phyloP scores from a whole-genome alignment of 2,329 filamentous ascomycete species.

The Cercospora sp. region DNA sequence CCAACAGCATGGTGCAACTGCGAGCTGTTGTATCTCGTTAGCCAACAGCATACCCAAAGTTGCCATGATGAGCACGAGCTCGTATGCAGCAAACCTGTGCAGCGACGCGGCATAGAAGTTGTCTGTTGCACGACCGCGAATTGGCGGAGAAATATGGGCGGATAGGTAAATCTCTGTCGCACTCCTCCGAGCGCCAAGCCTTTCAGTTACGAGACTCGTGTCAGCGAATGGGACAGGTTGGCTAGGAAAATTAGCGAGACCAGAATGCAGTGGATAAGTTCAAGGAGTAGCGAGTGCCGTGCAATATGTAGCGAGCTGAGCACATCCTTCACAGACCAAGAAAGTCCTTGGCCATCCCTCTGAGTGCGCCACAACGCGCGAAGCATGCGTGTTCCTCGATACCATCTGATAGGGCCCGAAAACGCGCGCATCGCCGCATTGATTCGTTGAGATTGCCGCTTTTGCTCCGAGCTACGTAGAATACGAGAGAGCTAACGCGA shows the following conservation, averaged over 20 bases:
- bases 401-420: constrained; percentile 1
- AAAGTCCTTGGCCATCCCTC: background rate
- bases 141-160: background rate
- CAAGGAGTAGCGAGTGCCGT: background rate
- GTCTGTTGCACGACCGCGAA: background rate
- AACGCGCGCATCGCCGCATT: background rate
- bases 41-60: constrained; percentile 1
- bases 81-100: background rate
- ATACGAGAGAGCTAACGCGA: background rate
- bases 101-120: background rate
- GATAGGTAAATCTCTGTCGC: background rate
- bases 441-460: background rate
- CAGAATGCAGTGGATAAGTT: background rate
- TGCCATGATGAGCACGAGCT: constrained; percentile 1
- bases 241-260: background rate
- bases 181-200: background rate
- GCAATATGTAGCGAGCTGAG: background rate
- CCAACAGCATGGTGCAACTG: background rate
- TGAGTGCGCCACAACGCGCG: background rate
- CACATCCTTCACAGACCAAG: background rate
- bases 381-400: background rate
- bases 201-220: background rate
- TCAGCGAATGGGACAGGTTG: background rate
- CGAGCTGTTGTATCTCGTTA: background rate
- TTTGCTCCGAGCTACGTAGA: background rate